Evolutionary conservation across 139 green algal genomes (phyloP), one percentile per base, ranked within the genome.

Genomic region (Mychonastes homosphaera): DNA sequence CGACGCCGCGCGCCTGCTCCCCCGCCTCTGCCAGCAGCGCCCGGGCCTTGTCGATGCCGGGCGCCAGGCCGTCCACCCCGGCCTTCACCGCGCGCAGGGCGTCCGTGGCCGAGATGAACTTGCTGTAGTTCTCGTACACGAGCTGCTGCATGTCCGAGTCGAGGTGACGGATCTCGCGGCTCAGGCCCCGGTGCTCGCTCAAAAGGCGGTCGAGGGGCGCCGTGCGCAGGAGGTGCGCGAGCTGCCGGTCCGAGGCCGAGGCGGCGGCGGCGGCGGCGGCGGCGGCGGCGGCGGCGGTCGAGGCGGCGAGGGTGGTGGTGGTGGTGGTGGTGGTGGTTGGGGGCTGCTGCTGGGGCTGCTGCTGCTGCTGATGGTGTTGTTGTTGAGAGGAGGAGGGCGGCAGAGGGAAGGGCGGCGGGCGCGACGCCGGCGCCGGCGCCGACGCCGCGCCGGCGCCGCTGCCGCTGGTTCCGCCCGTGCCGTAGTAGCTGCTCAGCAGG

Each of bases 111-210:
- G 75, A 74, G 46, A 98, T 96, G 77, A 98, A 98, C 67, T 95
- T 95, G 83, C 81, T 93, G 69, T 98, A 98, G 67, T 98, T 98
- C 55, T 98, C 91, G 49, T 97, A 96, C 27, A 98, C 89, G 24
- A 97, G 79, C 73, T 88, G 90, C 66, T 97, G 89, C 84, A 98
- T 95, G 69, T 98, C 91, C 15, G 78, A 80, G 72, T 98, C 91
- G 24, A 97, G 73, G 49, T 75, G 79, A 29, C 85, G 87, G 36
- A 97, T 92, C 35, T 98, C 91, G 0, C 66, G 43, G 9, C 77
- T 64, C 77, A 96, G 88, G 50, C 77, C 78, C 3, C 74, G 61
- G 48, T 97, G 84, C 68, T 90, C 79, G 1, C 64, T 56, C 54
- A 95, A 61, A 47, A 95, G 65, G 10, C 62, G 64, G 21, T 94